These are phyloP conservation scores for Murraya koenigii DNA, from an alignment of 345 rosid genomes.

Conservation along the genomic window DNA sequence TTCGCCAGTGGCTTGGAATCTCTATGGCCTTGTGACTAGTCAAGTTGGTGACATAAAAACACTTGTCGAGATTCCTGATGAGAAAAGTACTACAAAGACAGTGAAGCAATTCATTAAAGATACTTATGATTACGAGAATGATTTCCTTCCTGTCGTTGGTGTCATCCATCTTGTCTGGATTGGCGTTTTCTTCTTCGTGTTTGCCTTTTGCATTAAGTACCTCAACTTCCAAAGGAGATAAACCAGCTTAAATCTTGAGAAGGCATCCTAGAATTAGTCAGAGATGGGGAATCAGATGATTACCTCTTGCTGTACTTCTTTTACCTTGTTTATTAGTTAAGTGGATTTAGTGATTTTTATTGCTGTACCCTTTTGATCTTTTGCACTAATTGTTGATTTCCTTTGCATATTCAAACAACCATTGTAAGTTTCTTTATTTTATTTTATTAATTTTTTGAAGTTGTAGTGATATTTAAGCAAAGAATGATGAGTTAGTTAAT, in stretches of 20 bases:
- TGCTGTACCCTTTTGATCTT: no score
- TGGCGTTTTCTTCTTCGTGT: slow-evolving; percentile 42
- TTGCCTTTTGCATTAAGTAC: slow-evolving; percentile 56
- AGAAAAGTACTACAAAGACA: not conserved
- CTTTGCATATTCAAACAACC: no score
- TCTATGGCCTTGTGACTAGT: slow-evolving; percentile 70
- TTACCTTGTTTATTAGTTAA: no score
- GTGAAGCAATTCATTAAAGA: slow-evolving; percentile 48
- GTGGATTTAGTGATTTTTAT: no score
- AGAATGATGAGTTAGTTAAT: no score
- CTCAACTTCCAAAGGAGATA: slow-evolving; percentile 63
- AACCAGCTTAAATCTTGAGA: not conserved
- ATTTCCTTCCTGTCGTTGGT: slow-evolving; percentile 64
- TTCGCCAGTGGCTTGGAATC: slow-evolving; percentile 74
- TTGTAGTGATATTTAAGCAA: no score
- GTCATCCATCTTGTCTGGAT: slow-evolving; percentile 52
- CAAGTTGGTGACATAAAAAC: slow-evolving; percentile 58
- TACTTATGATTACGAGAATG: slow-evolving; percentile 43
- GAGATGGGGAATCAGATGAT: not conserved
- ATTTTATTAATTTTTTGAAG: no score
- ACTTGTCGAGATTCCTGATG: slow-evolving; percentile 41
- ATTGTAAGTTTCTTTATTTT: no score
- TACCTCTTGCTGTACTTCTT: not conserved
- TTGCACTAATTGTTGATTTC: no score
- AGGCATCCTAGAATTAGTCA: no score